These are phyloP conservation scores for Salvia rosmarinus DNA, from an alignment of 257 asterid genomes.

Conservation along the genomic window DNA sequence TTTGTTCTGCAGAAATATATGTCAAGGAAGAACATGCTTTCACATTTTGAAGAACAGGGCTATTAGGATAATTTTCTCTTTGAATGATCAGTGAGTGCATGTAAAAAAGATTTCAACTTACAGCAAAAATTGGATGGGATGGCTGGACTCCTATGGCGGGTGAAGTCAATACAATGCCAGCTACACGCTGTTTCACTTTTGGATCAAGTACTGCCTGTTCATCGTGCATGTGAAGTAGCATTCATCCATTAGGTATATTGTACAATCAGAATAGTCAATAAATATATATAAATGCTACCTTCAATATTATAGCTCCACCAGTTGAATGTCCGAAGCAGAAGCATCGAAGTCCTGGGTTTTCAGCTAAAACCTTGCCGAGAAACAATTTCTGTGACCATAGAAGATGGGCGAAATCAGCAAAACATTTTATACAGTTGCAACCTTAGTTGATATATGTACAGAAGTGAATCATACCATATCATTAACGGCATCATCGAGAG, in stretches of 20 bases:
- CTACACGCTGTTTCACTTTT: constrained; percentile 57
- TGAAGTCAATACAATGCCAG: constrained; percentile 79
- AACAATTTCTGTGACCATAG: constrained; percentile 56
- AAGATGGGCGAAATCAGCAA: constrained; percentile 19
- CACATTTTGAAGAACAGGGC: no score
- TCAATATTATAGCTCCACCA: constrained; percentile 87
- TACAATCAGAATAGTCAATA: no score
- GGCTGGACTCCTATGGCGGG: constrained; percentile 97
- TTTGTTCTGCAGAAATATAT: not conserved
- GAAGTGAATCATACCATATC: constrained; percentile 60
- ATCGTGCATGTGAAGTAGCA: constrained; percentile 8
- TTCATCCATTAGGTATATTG: no score
- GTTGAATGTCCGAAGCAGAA: constrained; percentile 98
- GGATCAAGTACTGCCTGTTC: constrained; percentile 83
- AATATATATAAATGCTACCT: no score
- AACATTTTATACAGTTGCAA: not conserved
- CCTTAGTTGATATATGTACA: not conserved
- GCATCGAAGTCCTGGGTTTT: constrained; percentile 71
- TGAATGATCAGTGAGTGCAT: not conserved
- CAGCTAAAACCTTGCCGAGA: constrained; percentile 59
- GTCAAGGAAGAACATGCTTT: not conserved
- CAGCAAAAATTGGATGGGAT: constrained; percentile 83
- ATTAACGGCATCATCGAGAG: constrained; percentile 76
- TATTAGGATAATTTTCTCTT: no score
- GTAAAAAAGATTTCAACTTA: constrained; percentile 39